A percentile compares a stretch with the other conserved stretches of the same genome.
Evolutionary conservation across 2,329 filamentous ascomycete genomes (phyloP).

Genomic region (Fusarium metavorans): DNA sequence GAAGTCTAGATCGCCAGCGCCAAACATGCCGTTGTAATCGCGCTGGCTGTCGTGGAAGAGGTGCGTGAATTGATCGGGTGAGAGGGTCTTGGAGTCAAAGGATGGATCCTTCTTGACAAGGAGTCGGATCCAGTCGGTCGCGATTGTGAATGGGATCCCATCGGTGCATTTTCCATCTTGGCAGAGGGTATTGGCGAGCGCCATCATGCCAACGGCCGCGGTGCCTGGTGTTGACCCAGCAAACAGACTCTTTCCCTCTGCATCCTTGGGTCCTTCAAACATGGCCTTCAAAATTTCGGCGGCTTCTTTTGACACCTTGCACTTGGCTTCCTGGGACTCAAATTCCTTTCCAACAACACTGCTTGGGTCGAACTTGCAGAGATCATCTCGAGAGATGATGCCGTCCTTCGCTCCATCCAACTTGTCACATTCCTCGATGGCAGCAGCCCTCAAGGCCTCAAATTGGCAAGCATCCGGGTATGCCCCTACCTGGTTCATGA

Average conservation of each 20-base stretch:
- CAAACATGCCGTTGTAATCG: not conserved
- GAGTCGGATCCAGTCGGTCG: not conserved
- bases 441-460: not conserved
- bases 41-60: not conserved
- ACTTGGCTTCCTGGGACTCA: not conserved
- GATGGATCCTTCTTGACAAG: not conserved
- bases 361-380: conserved; percentile 10
- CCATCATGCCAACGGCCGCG: not conserved
- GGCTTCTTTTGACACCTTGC: not conserved
- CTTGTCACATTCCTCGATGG: conserved; percentile 1
- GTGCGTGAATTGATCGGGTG: not conserved
- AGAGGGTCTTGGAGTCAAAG: not conserved
- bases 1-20: not conserved
- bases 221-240: not conserved
- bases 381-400: not conserved
- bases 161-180: not conserved
- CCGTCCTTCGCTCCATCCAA: conserved; percentile 7
- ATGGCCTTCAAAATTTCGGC: not conserved
- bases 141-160: not conserved
- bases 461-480: conserved; percentile 11
- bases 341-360: not conserved
- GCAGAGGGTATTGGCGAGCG: not conserved
- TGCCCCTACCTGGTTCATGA: conserved; percentile 1
- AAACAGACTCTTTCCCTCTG: not conserved
- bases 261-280: not conserved